Percentiles rank a stretch among this genome's conserved stretches.
Conservation (phyloP, 257 asterid genomes). For the Agastache rugosa region DNA sequence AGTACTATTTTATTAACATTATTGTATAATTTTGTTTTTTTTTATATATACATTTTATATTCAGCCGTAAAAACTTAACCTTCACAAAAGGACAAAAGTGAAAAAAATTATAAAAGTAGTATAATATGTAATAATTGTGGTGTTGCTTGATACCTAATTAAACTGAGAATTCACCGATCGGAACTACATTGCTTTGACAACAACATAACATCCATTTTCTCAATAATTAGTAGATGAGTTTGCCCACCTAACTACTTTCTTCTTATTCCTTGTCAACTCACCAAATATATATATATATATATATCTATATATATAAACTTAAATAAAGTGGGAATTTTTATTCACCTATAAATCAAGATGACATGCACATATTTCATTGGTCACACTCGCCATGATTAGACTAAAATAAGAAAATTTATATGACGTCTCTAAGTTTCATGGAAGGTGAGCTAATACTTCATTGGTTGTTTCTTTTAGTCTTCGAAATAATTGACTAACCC, state of each 20-base stretch:
- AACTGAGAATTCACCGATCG: conserved; percentile 35
- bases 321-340: background rate
- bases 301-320: background rate
- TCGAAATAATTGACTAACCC: conserved; percentile 24
- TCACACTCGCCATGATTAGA: background rate
- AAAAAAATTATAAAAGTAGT: background rate
- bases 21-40: background rate
- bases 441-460: conserved; percentile 27
- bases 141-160: conserved; percentile 49
- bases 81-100: conserved; percentile 34
- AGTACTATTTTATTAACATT: background rate
- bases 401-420: background rate
- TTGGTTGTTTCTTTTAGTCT: conserved; percentile 3
- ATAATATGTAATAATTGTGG: conserved; percentile 11
- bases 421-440: conserved; percentile 9
- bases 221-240: conserved; percentile 43
- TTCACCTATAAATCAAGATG: background rate
- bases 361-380: background rate
- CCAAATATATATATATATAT: background rate
- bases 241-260: conserved; percentile 43
- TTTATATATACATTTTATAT: background rate
- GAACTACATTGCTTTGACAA: conserved; percentile 41
- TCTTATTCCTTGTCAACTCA: background rate
- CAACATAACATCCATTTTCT: conserved; percentile 39
- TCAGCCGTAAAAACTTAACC: background rate